These are phyloP conservation scores for Carallia pectinifolia DNA, from an alignment of 345 rosid genomes.

Conservation along the genomic window DNA sequence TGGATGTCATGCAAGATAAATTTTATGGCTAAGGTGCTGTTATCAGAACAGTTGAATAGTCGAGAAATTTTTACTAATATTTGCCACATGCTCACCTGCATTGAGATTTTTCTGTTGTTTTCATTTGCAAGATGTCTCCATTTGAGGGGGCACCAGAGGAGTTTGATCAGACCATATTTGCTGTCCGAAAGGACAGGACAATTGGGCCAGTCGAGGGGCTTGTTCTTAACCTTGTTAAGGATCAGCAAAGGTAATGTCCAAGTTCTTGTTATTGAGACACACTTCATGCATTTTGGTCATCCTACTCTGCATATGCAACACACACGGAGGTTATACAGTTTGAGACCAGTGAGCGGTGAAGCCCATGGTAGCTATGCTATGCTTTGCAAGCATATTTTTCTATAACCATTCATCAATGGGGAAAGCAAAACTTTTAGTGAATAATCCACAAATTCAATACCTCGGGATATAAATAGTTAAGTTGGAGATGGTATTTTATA, in stretches of 20 bases:
- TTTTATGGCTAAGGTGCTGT: not conserved
- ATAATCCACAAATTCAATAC: not conserved
- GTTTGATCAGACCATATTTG: conserved; percentile 85
- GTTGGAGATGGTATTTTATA: not conserved
- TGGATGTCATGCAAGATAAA: not conserved
- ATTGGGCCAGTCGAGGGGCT: conserved; percentile 56
- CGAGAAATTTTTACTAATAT: not conserved
- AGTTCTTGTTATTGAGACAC: not conserved
- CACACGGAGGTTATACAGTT: too few relatives aligned
- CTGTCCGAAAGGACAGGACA: conserved; percentile 53
- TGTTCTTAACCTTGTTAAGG: conserved; percentile 61
- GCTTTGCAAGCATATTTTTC: not conserved
- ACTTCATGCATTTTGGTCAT: not conserved
- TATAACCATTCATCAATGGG: not conserved
- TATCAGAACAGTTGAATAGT: not conserved
- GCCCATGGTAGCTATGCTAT: not conserved
- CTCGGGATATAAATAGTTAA: not conserved
- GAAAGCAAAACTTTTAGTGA: not conserved
- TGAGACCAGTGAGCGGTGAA: too few relatives aligned
- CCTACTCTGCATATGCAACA: not conserved
- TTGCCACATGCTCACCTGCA: not conserved
- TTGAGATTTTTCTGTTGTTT: not conserved
- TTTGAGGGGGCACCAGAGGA: conserved; percentile 83
- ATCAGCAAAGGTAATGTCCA: conserved; percentile 67
- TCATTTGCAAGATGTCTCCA: conserved; percentile 59